These are phyloP conservation scores for Exophiala alcalophila DNA, from an alignment of 2,329 filamentous ascomycete genomes.

Conservation along the genomic window DNA sequence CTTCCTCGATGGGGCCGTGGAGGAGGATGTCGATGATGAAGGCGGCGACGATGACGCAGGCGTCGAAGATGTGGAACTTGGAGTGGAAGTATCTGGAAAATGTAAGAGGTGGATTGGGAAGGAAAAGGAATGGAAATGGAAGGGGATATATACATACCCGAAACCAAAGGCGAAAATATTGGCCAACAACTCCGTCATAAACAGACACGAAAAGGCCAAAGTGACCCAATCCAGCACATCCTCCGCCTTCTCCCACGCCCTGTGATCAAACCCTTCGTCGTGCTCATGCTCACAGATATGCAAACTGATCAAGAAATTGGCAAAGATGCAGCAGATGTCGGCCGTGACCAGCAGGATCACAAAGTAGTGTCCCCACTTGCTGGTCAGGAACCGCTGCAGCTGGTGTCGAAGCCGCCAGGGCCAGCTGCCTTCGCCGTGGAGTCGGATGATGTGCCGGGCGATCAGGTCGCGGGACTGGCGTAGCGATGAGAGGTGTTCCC, in stretches of 20 bases:
- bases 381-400: constrained; percentile 41
- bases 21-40: constrained; percentile 62
- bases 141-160: constrained; percentile 43
- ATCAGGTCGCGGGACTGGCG: constrained; percentile 15
- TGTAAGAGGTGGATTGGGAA: not conserved
- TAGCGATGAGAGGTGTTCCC: constrained; percentile 5
- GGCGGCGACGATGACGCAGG: constrained; percentile 58
- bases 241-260: constrained; percentile 37
- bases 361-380: constrained; percentile 49
- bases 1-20: constrained; percentile 59
- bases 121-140: constrained; percentile 3
- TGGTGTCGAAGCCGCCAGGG: constrained; percentile 25
- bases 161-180: constrained; percentile 62
- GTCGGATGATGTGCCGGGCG: constrained; percentile 27
- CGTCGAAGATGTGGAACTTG: constrained; percentile 64
- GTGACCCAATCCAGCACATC: constrained; percentile 52
- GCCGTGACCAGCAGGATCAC: constrained; percentile 50
- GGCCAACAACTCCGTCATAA: constrained; percentile 60
- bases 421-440: constrained; percentile 31
- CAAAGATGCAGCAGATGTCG: constrained; percentile 53
- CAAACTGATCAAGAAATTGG: constrained; percentile 51
- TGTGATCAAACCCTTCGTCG: constrained; percentile 26
- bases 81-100: constrained; percentile 52
- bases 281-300: constrained; percentile 46
- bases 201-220: constrained; percentile 61